Evolutionary conservation across 257 asterid species (phyloP).

Genomic region (Nicotiana paniculata): DNA sequence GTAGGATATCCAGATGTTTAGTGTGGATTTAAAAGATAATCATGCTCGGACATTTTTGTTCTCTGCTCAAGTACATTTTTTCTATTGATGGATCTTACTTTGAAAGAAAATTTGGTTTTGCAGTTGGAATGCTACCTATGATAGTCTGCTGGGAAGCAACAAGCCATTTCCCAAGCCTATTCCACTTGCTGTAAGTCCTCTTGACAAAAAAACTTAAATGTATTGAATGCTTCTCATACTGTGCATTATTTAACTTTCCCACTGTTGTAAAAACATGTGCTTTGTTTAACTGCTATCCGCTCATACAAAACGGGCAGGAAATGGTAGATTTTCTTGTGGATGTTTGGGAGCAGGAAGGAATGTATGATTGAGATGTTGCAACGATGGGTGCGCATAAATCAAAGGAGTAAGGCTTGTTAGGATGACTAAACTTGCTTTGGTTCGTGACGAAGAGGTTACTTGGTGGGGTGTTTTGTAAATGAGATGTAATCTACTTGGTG

Average conservation of each 20-base stretch:
- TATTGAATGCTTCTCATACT: neutral
- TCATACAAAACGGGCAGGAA: constrained; percentile 43
- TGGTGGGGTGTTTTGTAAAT: neutral
- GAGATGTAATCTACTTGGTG: neutral
- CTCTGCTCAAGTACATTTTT: constrained; percentile 9
- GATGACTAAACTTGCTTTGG: neutral
- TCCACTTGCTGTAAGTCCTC: constrained; percentile 65
- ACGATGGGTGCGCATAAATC: neutral
- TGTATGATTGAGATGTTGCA: constrained; percentile 45
- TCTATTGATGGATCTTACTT: constrained; percentile 23
- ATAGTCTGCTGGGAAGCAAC: constrained; percentile 72
- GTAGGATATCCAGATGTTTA: neutral
- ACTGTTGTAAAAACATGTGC: neutral
- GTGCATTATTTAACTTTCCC: neutral
- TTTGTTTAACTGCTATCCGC: neutral
- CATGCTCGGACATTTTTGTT: neutral
- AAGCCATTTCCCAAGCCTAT: constrained; percentile 68
- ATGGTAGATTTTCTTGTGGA: constrained; percentile 82
- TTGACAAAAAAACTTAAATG: neutral
- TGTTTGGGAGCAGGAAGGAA: constrained; percentile 77
- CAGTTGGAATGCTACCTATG: constrained; percentile 88
- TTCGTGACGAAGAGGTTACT: neutral
- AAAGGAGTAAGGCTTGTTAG: neutral
- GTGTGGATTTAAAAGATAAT: neutral
- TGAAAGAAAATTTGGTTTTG: constrained; percentile 36